A percentile compares a stretch with the other conserved stretches of the same genome.
These are phyloP conservation scores for Hemisphaericaspora xylanilytica DNA, from an alignment of 1,139 yeast species.

Conservation along the genomic window DNA sequence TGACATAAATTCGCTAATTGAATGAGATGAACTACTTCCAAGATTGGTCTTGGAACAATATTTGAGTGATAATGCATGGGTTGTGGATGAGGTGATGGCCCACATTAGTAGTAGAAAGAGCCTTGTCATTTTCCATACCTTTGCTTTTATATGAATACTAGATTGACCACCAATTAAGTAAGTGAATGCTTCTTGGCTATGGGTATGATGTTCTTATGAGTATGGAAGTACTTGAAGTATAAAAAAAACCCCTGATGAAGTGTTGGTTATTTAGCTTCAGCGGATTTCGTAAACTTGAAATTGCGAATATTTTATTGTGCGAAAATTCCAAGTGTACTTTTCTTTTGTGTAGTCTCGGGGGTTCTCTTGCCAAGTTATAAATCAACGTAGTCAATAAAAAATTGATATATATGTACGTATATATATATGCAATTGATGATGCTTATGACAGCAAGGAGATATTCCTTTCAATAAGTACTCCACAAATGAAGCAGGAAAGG, in stretches of 20 bases:
- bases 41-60: slow-evolving; percentile 49
- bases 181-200: no score
- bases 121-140: background rate
- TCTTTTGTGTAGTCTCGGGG: no score
- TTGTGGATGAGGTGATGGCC: slow-evolving; percentile 1
- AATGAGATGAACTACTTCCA: slow-evolving; percentile 24
- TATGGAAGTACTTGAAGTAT: no score
- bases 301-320: slow-evolving; percentile 1
- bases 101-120: background rate
- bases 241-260: background rate
- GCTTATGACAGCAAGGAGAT: background rate
- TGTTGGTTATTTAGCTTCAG: background rate
- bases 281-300: slow-evolving; percentile 1
- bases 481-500: background rate
- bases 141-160: background rate
- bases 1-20: slow-evolving; percentile 37
- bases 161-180: no score
- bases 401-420: no score
- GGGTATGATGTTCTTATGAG: no score
- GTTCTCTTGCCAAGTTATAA: no score
- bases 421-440: background rate
- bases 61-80: slow-evolving; percentile 17
- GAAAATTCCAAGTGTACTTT: background rate
- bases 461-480: no score
- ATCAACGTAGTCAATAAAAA: no score